Base-by-base conservation (phyloP, 208 protist genomes). In the Wallacemonas sp. region DNA sequence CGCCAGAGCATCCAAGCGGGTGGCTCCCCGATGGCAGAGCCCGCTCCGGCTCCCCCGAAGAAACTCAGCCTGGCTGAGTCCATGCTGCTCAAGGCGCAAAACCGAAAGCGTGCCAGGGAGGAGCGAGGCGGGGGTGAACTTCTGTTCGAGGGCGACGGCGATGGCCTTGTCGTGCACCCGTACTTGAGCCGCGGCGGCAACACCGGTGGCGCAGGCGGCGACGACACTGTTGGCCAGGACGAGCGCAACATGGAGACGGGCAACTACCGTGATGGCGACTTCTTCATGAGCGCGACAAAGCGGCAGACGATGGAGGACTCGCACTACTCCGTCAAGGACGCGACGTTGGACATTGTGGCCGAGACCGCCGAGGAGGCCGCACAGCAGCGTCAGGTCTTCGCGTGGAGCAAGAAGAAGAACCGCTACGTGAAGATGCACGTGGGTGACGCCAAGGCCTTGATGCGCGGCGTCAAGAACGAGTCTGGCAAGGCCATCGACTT, bases 331-430 rank as follows among this genome's bases (percentile, higher is more conserved):
- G 86, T 97, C 27, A 86, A 88, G 65, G 87, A 96, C 49, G 92
- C 89, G 21, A 93, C 89, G 27, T 72, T 97, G 68, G 92, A 95
- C 49, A 86, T 97, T 8, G 70, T 66, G n/a, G 87, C 92, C 1
- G 90, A 97, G 49, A 93, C 83, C 15, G 86, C 84, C 17, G 76
- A 90, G 64, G 90, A 93, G 30, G 88, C 82, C 28, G 80, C 82
- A 33, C 83, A 90, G 74, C 90, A 96, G 72, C 84, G 93, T 14
- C 68, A 85, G 55, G 93, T 97, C 24, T 97, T 84, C 64, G 88
- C 90, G 28, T 97, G 93, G 91, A 96, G 82, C 71, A 96, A 94
- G 67, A 96, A 95, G 79, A 96, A 94, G 78, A 97, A 88, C 62
- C 90, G 91, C 47, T 97, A 95, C 77, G 82, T 96, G 2, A 80